These are phyloP conservation scores for Nakaseomyces sp. DNA, from an alignment of 1,139 yeast genomes.

Conservation along the genomic window DNA sequence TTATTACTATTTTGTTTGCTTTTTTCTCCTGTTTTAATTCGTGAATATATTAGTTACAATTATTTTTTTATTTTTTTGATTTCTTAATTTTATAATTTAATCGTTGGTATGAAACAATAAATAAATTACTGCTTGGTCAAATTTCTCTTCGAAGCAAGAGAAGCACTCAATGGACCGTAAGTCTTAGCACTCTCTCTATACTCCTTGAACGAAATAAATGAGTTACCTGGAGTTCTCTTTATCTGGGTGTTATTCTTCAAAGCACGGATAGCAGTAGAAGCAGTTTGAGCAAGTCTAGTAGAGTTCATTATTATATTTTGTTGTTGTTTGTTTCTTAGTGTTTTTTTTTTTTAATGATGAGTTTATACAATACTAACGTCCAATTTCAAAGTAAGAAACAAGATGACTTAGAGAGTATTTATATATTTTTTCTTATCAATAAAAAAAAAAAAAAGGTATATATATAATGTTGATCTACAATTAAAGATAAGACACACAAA, in stretches of 20 bases:
- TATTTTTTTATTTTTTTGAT: background rate
- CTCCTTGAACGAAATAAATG: slow-evolving; percentile 22
- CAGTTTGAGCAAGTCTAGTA: slow-evolving; percentile 5
- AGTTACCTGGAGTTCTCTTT: slow-evolving; percentile 20
- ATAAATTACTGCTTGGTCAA: slow-evolving; percentile 7
- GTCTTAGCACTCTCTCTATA: slow-evolving; percentile 25
- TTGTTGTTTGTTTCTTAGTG: too few species aligned
- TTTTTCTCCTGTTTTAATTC: background rate
- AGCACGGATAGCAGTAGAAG: slow-evolving; percentile 1
- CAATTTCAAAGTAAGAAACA: too few species aligned
- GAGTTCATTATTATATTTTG: background rate
- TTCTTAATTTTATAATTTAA: too few species aligned
- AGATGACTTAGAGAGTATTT: too few species aligned
- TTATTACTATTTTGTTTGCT: background rate
- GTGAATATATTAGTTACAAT: background rate
- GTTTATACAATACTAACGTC: too few species aligned
- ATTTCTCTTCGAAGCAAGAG: slow-evolving; percentile 18
- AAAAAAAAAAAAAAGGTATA: too few species aligned
- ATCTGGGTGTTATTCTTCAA: slow-evolving; percentile 4
- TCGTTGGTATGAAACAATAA: too few species aligned
- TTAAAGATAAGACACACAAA: too few species aligned
- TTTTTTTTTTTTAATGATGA: too few species aligned
- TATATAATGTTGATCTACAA: too few species aligned
- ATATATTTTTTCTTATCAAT: too few species aligned
- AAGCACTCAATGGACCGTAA: slow-evolving; percentile 26